Conservation (phyloP, 2,329 filamentous ascomycete species). For the Colletotrichum abscissum region DNA sequence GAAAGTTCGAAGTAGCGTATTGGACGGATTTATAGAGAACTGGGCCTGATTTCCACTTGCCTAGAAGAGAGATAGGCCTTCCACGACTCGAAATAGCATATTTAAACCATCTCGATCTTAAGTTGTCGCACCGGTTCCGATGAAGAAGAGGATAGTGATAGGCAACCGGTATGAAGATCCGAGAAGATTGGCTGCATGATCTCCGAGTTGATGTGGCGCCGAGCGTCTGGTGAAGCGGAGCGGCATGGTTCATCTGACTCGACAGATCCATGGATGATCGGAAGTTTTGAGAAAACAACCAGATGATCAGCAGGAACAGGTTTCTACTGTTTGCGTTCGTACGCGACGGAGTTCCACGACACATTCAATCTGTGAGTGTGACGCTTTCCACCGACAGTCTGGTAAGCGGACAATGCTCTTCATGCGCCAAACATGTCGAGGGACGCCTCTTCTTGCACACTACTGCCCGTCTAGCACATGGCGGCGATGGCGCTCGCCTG, state of each 20-base stretch:
- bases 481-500: neutral
- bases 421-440: neutral
- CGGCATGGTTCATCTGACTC: constrained; percentile 17
- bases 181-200: constrained; percentile 12
- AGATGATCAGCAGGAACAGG: neutral
- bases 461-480: neutral
- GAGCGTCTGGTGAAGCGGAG: constrained; percentile 1
- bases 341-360: neutral
- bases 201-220: constrained; percentile 16
- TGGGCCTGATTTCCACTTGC: constrained; percentile 15
- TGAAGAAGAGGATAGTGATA: constrained; percentile 14
- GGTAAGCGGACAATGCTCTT: neutral
- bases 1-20: neutral
- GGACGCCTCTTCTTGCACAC: neutral
- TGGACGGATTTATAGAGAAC: neutral
- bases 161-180: neutral
- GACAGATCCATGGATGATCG: constrained; percentile 1
- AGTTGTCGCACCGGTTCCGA: constrained; percentile 2
- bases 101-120: neutral
- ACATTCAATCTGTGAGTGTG: neutral
- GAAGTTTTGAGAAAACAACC: constrained; percentile 3
- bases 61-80: neutral
- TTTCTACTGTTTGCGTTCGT: neutral
- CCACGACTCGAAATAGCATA: constrained; percentile 2
- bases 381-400: neutral